phyloP scores from a whole-genome alignment of 2,329 filamentous ascomycete genomes.

The Orbilia quercus region DNA sequence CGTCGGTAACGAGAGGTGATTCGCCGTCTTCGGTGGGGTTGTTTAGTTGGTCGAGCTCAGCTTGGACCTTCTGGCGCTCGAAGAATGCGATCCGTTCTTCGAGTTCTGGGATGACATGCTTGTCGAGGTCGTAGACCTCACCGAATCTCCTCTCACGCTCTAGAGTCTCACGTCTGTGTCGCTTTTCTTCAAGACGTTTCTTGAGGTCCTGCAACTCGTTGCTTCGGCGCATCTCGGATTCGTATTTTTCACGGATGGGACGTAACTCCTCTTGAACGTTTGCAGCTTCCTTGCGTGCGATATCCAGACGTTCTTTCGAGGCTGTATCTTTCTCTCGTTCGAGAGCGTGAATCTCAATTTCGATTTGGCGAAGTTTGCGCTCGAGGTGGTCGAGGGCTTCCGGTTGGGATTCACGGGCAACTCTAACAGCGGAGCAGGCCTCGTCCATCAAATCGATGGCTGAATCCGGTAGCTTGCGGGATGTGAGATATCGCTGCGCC shows the following conservation, averaged over 20 bases:
- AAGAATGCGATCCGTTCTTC: slow-evolving; percentile 81
- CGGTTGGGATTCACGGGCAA: slow-evolving; percentile 94
- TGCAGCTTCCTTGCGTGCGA: slow-evolving; percentile 88
- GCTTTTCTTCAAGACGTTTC: slow-evolving; percentile 90
- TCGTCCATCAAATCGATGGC: slow-evolving; percentile 97
- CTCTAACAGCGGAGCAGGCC: slow-evolving; percentile 93
- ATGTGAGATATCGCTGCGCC: slow-evolving; percentile 91
- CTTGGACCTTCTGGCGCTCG: slow-evolving; percentile 80
- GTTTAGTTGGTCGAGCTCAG: slow-evolving; percentile 69
- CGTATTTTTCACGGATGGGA: slow-evolving; percentile 93
- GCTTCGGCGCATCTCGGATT: slow-evolving; percentile 88
- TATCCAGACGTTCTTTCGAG: slow-evolving; percentile 81
- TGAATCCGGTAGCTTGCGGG: slow-evolving; percentile 90
- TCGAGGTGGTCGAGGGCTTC: slow-evolving; percentile 96
- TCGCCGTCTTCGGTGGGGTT: slow-evolving; percentile 67
- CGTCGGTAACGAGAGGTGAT: slow-evolving; percentile 83
- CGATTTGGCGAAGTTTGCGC: slow-evolving; percentile 85
- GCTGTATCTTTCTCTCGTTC: slow-evolving; percentile 94
- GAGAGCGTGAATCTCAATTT: slow-evolving; percentile 96
- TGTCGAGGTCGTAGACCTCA: slow-evolving; percentile 91
- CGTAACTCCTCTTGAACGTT: slow-evolving; percentile 94
- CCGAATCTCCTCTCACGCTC: slow-evolving; percentile 84
- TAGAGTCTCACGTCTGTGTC: slow-evolving; percentile 93
- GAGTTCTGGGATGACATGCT: slow-evolving; percentile 96
- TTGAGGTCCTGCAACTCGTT: slow-evolving; percentile 94